Percentiles rank a stretch among this genome's conserved stretches.
These are phyloP conservation scores for Fusarium vanettenii DNA, from an alignment of 2,329 filamentous ascomycete species.

Conservation along the genomic window DNA sequence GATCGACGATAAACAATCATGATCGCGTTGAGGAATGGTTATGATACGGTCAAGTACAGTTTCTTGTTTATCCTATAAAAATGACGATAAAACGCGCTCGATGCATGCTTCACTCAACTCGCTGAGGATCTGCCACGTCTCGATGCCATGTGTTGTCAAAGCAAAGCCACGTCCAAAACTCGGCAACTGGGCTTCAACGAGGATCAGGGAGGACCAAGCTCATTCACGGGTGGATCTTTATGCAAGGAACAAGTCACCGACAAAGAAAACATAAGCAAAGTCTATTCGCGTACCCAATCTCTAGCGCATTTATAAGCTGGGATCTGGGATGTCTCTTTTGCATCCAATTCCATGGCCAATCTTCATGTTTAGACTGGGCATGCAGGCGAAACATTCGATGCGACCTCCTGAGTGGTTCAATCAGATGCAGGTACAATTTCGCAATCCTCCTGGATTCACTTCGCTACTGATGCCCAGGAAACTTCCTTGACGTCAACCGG, in stretches of 20 bases:
- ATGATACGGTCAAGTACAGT: not conserved
- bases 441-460: not conserved
- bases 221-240: slow-evolving; percentile 15
- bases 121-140: not conserved
- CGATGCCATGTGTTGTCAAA: not conserved
- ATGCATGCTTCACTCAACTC: not conserved
- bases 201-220: not conserved
- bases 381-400: slow-evolving; percentile 23
- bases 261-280: slow-evolving; percentile 21
- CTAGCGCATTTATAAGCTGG: slow-evolving; percentile 15
- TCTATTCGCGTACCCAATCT: slow-evolving; percentile 27
- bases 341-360: slow-evolving; percentile 11
- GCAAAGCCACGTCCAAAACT: not conserved
- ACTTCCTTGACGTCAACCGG: not conserved
- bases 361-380: slow-evolving; percentile 19
- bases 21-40: slow-evolving; percentile 14
- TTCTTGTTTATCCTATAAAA: slow-evolving; percentile 1
- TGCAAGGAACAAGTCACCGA: slow-evolving; percentile 31
- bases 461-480: not conserved
- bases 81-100: not conserved
- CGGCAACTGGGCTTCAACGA: not conserved
- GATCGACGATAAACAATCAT: slow-evolving; percentile 31
- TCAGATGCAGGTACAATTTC: slow-evolving; percentile 1
- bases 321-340: slow-evolving; percentile 5
- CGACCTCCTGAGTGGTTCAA: slow-evolving; percentile 11